Evolutionary conservation across 2,329 filamentous ascomycete genomes (phyloP).

Genomic region (Calonectria henricotiae): DNA sequence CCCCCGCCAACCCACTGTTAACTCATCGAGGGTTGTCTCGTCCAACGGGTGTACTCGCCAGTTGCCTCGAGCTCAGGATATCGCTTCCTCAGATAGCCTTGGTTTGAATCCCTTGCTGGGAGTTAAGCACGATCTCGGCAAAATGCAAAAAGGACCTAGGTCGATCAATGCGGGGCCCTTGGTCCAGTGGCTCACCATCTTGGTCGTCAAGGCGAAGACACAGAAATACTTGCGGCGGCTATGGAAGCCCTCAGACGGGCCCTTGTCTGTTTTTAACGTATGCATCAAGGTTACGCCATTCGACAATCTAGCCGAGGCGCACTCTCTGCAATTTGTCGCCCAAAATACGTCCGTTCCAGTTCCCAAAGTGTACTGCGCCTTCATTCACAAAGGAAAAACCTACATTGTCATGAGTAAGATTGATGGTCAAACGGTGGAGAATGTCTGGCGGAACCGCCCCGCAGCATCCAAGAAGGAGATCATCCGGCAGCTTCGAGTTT

Average conservation of each 20-base stretch:
- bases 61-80: neutral
- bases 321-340: slow-evolving; percentile 27
- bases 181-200: slow-evolving; percentile 9
- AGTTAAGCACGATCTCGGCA: slow-evolving; percentile 4
- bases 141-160: slow-evolving; percentile 4
- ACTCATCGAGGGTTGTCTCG: neutral
- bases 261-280: neutral
- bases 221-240: slow-evolving; percentile 6
- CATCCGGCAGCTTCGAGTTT: slow-evolving; percentile 42
- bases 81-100: neutral
- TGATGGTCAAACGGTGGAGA: slow-evolving; percentile 40
- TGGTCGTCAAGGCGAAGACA: slow-evolving; percentile 16
- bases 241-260: neutral
- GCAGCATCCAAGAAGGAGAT: slow-evolving; percentile 40
- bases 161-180: slow-evolving; percentile 16
- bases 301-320: slow-evolving; percentile 24
- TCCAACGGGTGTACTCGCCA: neutral
- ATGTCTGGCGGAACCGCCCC: slow-evolving; percentile 38
- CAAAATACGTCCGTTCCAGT: slow-evolving; percentile 35
- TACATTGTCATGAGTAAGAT: slow-evolving; percentile 46
- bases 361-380: slow-evolving; percentile 36
- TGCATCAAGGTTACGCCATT: slow-evolving; percentile 13
- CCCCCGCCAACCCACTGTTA: neutral
- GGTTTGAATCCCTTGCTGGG: neutral
- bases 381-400: slow-evolving; percentile 34